Evolutionary conservation across 225 moss, liverwort and hornwort species (phyloP), one percentile per base, ranked within the genome.

Genomic region (Physcomitrium patens): DNA sequence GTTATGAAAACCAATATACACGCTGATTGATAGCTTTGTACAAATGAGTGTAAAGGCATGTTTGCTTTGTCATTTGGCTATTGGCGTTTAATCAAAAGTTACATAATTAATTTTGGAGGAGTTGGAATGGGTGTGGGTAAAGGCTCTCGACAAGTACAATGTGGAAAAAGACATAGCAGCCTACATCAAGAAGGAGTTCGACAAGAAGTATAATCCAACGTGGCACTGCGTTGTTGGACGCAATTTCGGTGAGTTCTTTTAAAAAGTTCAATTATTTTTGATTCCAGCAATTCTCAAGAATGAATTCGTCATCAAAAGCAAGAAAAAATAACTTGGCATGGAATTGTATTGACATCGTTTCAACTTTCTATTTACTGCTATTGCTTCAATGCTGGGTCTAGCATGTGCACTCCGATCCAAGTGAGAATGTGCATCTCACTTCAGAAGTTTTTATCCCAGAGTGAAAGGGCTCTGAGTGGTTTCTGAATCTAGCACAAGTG

Each of bases 91-190:
- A 12, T 12, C 56, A 56, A n/a, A 8, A 1, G 26, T 20, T 27
- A 54, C 20, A 65, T 68, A 63, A 52, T 62, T 65, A 54, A 26
- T 16, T 11, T 52, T 58, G 68, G 63, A 47, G 17, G 63, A 43
- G 62, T 41, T 68, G 64, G 51, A 41, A 53, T 52, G 65, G 42
- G 5, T 75, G 43, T 66, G 57, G 57, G n/a, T 76, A 82, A 82
- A 90, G 90, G 90, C 87, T 8, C 76, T 90, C 54, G 83, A 87
- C 72, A 85, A 76, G 57, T 81, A 87, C 64, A 87, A 75, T 58
- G 87, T 90, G 79, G 90, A 90, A 78, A 90, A 87, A 68, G 90
- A 90, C 53, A 90, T 90, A 63, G 90, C 90, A 45, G 85, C 87
- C 52, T 87, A 85, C 71, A 90, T 90, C 72, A 90, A 90, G 60